Percentiles rank a stretch among this genome's conserved stretches.
Conservation (phyloP, 1,139 yeast genomes). For the Kodamaea fungicola region DNA sequence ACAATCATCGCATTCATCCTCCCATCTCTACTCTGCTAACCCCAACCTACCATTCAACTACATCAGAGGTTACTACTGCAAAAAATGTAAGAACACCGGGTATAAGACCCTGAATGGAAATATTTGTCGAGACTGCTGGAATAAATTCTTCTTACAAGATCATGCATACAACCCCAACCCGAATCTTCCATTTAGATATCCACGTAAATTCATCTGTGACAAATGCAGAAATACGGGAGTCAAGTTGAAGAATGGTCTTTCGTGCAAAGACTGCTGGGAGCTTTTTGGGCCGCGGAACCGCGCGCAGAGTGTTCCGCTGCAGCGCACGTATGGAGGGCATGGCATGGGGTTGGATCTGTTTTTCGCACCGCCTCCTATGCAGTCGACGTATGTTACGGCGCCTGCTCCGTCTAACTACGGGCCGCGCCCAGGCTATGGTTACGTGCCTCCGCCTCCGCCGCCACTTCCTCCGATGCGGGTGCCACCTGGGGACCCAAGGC, state of each 20-base stretch:
- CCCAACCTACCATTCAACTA: constrained; percentile 53
- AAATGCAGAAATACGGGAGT: constrained; percentile 77
- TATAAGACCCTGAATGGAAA: constrained; percentile 28
- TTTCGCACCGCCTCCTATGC: constrained; percentile 16
- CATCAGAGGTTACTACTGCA: constrained; percentile 35
- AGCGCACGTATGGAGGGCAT: constrained; percentile 3
- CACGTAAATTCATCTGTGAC: constrained; percentile 56
- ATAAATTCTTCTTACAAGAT: constrained; percentile 23
- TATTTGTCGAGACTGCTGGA: constrained; percentile 38
- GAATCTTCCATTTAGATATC: constrained; percentile 48
- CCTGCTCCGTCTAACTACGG: constrained; percentile 4
- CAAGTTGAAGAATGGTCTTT: constrained; percentile 58
- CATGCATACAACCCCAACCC: constrained; percentile 42
- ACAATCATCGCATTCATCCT: constrained; percentile 1
- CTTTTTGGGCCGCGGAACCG: constrained; percentile 49
- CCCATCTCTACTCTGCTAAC: constrained; percentile 15
- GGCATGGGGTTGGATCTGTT: constrained; percentile 8
- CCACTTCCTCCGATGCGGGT: constrained; percentile 41
- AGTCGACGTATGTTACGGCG: constrained; percentile 10
- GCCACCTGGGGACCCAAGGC: constrained; percentile 77
- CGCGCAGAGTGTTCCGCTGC: constrained; percentile 8
- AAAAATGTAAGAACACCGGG: constrained; percentile 42
- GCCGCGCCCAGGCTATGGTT: constrained; percentile 2
- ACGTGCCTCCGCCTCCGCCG: constrained; percentile 11
- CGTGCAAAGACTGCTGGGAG: constrained; percentile 74